Conservation (phyloP, 2,329 filamentous ascomycete genomes). For the Metarhizium humberi region DNA sequence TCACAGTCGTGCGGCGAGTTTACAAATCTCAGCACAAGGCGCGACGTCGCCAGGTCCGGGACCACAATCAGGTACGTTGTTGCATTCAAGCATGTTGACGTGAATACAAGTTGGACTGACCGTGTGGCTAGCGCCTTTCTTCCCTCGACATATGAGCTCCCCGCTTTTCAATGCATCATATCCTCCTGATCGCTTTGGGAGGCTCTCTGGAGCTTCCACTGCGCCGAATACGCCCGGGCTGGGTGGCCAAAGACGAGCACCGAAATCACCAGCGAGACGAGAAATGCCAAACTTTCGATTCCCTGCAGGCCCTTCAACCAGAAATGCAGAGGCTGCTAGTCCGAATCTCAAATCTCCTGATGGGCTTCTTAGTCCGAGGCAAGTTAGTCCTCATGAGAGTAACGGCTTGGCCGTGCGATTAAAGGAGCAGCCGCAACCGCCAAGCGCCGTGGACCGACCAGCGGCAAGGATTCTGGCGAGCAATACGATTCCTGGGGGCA, state of each 20-base stretch:
- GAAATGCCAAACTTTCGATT: slow-evolving; percentile 48
- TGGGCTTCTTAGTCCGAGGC: slow-evolving; percentile 29
- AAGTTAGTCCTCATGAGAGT: slow-evolving; percentile 21
- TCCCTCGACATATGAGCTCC: slow-evolving; percentile 36
- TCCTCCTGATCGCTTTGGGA: slow-evolving; percentile 37
- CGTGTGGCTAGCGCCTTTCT: slow-evolving; percentile 19
- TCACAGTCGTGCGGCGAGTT: slow-evolving; percentile 70
- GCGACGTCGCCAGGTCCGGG: slow-evolving; percentile 34
- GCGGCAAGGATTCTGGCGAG: slow-evolving; percentile 65
- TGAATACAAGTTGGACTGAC: slow-evolving; percentile 2
- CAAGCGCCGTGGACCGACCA: slow-evolving; percentile 46
- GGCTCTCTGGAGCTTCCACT: slow-evolving; percentile 31
- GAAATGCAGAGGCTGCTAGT: slow-evolving; percentile 21
- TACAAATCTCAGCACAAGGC: slow-evolving; percentile 51
- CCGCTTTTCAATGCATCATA: slow-evolving; percentile 48
- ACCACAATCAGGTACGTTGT: slow-evolving; percentile 27
- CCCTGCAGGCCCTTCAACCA: slow-evolving; percentile 36
- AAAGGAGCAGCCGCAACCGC: slow-evolving; percentile 34
- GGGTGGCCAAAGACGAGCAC: slow-evolving; percentile 26
- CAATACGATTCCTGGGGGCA: slow-evolving; percentile 62
- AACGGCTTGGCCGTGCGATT: slow-evolving; percentile 28
- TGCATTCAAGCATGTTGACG: not conserved
- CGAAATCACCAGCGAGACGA: slow-evolving; percentile 15
- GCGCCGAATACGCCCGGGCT: slow-evolving; percentile 35
- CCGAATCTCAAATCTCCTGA: slow-evolving; percentile 24